Conservation (phyloP, 169 alveolate species). For the Plasmodium chabaudi region DNA sequence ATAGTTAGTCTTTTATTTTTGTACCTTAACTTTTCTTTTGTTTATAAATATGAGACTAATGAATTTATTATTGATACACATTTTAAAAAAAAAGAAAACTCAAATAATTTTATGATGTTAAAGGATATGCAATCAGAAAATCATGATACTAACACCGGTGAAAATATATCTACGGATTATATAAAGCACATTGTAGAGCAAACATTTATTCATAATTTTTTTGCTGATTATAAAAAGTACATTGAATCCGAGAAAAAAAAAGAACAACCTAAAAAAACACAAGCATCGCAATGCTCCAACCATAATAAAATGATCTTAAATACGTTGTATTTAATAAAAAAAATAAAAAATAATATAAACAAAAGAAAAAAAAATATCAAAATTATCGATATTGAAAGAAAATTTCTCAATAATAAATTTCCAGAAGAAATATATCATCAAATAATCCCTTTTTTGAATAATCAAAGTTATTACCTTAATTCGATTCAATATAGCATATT, state of each 20-base stretch:
- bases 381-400: background rate
- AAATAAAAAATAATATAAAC: constrained; percentile 17
- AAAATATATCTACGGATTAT: constrained; percentile 12
- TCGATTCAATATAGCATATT: constrained; percentile 42
- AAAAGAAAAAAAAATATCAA: background rate
- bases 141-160: background rate
- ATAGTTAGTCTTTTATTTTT: constrained; percentile 29
- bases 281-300: background rate
- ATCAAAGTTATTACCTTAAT: constrained; percentile 10
- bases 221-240: constrained; percentile 55
- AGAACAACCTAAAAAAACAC: background rate
- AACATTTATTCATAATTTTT: constrained; percentile 52
- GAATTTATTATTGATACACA: constrained; percentile 67
- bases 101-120: background rate
- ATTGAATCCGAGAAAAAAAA: constrained; percentile 14
- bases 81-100: constrained; percentile 11
- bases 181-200: constrained; percentile 29
- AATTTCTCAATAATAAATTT: constrained; percentile 11
- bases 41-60: constrained; percentile 43
- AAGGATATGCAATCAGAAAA: constrained; percentile 10
- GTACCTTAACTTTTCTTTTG: constrained; percentile 56
- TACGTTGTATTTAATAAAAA: constrained; percentile 29
- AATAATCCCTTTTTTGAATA: constrained; percentile 10
- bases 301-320: constrained; percentile 35
- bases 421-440: constrained; percentile 19